Evolutionary conservation across 768 basidiomycete genomes (phyloP).

Genomic region (Lactarius psammicola): DNA sequence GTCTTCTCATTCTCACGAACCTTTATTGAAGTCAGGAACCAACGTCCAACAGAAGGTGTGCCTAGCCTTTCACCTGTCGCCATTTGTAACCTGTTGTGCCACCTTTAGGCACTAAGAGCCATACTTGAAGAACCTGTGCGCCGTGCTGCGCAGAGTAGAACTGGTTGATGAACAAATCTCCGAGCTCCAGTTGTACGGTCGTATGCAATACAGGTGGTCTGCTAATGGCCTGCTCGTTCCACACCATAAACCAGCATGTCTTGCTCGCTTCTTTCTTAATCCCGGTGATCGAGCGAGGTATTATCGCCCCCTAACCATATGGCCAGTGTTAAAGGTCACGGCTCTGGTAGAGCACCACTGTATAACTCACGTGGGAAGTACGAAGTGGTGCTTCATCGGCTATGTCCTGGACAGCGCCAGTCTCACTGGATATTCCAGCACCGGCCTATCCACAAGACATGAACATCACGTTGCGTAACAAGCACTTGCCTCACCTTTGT

Average conservation of each 20-base stretch:
- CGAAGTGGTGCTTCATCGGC: no score
- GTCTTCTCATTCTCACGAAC: background rate
- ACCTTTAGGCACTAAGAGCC: background rate
- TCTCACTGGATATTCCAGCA: no score
- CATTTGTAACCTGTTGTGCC: background rate
- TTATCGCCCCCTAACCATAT: background rate
- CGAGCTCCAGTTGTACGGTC: background rate
- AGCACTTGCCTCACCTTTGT: no score
- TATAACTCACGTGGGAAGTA: no score
- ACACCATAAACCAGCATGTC: slow-evolving; percentile 1
- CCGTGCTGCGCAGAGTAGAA: background rate
- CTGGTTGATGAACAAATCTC: background rate
- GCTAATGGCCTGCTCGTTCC: background rate
- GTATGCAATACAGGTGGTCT: background rate
- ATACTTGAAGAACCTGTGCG: slow-evolving; percentile 1
- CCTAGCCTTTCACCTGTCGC: background rate
- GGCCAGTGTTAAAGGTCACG: no score
- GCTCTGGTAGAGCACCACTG: no score
- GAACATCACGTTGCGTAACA: no score
- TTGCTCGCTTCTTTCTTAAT: background rate
- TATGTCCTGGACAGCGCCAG: no score
- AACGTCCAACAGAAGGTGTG: background rate
- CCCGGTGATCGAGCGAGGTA: background rate
- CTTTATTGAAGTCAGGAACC: background rate
- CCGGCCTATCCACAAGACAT: no score